Percentiles rank a stretch among this genome's conserved stretches.
phyloP scores from a whole-genome alignment of 23 red algal genomes.

The Pyropia haitanensis region DNA sequence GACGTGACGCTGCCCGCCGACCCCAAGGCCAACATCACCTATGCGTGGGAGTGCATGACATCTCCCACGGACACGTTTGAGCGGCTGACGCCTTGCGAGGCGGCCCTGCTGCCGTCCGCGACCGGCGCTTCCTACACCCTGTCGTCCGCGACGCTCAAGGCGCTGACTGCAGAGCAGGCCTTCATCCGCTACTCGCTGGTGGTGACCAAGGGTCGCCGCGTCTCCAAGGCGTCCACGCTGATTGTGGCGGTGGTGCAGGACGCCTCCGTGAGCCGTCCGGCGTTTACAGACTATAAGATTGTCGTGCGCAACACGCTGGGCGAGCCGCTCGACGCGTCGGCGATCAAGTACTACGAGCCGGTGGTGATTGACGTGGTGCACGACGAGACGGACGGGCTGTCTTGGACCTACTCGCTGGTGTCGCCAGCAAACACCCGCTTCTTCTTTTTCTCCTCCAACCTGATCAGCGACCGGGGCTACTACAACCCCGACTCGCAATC shows the following conservation, averaged over 20 bases:
- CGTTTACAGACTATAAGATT: slow-evolving; percentile 32
- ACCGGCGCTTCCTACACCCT: background rate
- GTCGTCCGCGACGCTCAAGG: slow-evolving; percentile 6
- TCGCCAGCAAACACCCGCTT: slow-evolving; percentile 6
- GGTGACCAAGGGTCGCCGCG: slow-evolving; percentile 38
- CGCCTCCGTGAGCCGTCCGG: slow-evolving; percentile 2
- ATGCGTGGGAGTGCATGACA: background rate
- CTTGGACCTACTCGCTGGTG: slow-evolving; percentile 49
- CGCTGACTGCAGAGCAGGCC: background rate
- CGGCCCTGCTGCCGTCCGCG: background rate
- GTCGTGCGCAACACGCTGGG: slow-evolving; percentile 24
- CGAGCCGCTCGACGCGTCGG: slow-evolving; percentile 18
- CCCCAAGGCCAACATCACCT: background rate
- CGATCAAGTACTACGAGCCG: slow-evolving; percentile 37
- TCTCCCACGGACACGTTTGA: background rate
- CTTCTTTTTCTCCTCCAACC: slow-evolving; percentile 32
- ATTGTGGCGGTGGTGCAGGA: slow-evolving; percentile 24
- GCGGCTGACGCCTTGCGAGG: background rate
- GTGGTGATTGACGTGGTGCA: slow-evolving; percentile 27
- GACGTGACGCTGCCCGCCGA: background rate
- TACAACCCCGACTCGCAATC: slow-evolving; percentile 33
- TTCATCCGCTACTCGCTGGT: slow-evolving; percentile 33
- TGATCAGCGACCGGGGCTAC: slow-evolving; percentile 35
- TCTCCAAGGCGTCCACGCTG: slow-evolving; percentile 24
- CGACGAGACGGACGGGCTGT: slow-evolving; percentile 2